Evolutionary conservation across 2,329 filamentous ascomycete genomes (phyloP), one percentile per base, ranked within the genome.

Genomic region (Alternaria incomplexa): DNA sequence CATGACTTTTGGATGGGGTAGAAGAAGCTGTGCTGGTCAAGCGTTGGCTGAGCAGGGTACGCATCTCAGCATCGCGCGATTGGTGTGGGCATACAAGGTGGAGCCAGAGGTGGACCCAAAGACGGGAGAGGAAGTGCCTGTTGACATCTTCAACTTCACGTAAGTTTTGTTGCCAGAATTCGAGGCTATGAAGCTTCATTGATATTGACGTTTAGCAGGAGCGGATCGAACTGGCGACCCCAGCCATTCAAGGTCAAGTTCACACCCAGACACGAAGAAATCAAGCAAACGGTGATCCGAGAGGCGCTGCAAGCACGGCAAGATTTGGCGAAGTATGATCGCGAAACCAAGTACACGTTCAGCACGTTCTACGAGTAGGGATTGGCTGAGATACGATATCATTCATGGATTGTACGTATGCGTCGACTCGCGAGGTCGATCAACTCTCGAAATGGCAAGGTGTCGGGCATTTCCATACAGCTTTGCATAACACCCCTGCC

Each of bases 21-120:
- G 86, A 6, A 81, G 87, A 22, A 81, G 87, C 44, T 89, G 87
- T 72, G 85, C 84, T 6, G 87, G 87, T 0, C 85, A 86, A 28
- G 84, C 87, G 51, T 77, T 89, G 13, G 87, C 87, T 1, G 87
- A 89, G 74, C 85, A 88, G 67, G 85, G 87, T 5, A 85, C 85
- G 1, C 88, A 85, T 80, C 83, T 89, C 66, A 86, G 84, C 0
- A 80, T 89, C 25, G 84, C 85, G 7, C 77, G 87, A 8, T 68
- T 88, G 32, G 77, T 89, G 11, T 89, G 87, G 85, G 86, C 81
- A 0, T 89, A 88, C 68, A 79, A 81, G 53, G 83, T 88, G 58
- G 72, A 78, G 58, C 80, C 81, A 46, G 79, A 75, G 11, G 47
- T 79, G 20, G 79, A 83, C 68, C 67, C 68, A 17, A 51, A 77